Conservation (phyloP, 352 stramenopile species). For the Phytophthora pistaciae region DNA sequence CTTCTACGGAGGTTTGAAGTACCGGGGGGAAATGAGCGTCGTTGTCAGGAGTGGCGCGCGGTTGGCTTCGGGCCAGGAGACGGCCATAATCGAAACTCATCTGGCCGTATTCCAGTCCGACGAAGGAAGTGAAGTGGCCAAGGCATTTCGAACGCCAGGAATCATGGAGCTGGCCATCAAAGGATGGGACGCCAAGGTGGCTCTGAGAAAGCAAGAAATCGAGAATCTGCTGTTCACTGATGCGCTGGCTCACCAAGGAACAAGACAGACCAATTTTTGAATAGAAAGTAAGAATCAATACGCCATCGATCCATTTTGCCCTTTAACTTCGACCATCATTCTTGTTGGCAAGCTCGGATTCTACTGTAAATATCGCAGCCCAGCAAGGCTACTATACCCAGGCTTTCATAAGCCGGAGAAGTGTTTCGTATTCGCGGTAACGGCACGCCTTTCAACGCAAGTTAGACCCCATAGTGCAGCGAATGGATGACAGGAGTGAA, state of each 20-base stretch:
- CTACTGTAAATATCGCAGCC: too few species aligned
- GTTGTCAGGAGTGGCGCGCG: neutral
- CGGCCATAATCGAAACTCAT: constrained; percentile 5
- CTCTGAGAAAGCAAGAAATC: constrained; percentile 1
- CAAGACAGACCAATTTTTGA: neutral
- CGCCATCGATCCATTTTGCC: too few species aligned
- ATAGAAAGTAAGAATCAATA: too few species aligned
- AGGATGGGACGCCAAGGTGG: constrained; percentile 4
- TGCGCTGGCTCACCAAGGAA: neutral
- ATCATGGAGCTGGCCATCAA: neutral
- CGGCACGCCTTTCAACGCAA: too few species aligned
- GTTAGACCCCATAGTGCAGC: neutral
- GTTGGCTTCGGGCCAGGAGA: constrained; percentile 3
- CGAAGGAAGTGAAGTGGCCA: neutral
- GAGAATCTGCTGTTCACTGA: constrained; percentile 1
- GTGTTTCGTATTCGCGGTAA: too few species aligned
- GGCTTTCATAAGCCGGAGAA: too few species aligned
- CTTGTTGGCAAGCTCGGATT: too few species aligned
- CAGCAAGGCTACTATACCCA: too few species aligned
- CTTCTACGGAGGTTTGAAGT: neutral
- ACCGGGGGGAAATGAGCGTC: neutral
- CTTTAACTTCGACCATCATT: too few species aligned
- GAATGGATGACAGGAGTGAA: neutral
- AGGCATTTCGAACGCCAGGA: neutral
- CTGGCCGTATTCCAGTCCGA: neutral